phyloP scores from a whole-genome alignment of 2,329 filamentous ascomycete genomes.

The Botrytis paeoniae region DNA sequence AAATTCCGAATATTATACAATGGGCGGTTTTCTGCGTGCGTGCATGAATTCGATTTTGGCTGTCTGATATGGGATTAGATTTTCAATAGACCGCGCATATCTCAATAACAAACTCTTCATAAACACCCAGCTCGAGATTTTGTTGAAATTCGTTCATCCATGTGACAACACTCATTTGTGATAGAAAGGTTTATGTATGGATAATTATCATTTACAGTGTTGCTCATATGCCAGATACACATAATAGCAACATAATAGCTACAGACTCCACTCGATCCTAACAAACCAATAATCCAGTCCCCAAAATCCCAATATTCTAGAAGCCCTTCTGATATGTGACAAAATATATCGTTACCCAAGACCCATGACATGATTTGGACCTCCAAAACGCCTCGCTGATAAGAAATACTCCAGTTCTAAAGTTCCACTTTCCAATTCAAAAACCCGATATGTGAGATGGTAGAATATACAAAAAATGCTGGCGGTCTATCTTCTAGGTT shows the following conservation, averaged over 20 bases:
- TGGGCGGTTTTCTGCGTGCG: background rate
- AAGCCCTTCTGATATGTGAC: background rate
- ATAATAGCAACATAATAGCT: background rate
- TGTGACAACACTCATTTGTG: background rate
- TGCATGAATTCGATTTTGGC: constrained; percentile 7
- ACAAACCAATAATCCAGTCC: background rate
- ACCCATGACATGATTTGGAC: background rate
- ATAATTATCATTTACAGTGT: background rate
- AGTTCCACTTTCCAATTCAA: background rate
- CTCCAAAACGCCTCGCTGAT: background rate
- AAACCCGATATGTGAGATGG: background rate
- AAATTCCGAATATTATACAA: background rate
- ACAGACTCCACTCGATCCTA: background rate
- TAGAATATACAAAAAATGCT: background rate
- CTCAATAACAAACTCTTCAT: background rate
- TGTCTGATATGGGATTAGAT: constrained; percentile 9
- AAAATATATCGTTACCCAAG: background rate
- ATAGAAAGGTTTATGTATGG: background rate
- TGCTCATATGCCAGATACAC: background rate
- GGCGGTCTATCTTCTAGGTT: constrained; percentile 13
- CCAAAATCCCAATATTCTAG: background rate
- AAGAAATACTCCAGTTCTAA: background rate
- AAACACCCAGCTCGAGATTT: background rate
- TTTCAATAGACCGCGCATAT: constrained; percentile 7
- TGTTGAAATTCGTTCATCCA: background rate